phyloP scores from a whole-genome alignment of 108 stramenopile genomes.

The Chaetoceros muelleri region DNA sequence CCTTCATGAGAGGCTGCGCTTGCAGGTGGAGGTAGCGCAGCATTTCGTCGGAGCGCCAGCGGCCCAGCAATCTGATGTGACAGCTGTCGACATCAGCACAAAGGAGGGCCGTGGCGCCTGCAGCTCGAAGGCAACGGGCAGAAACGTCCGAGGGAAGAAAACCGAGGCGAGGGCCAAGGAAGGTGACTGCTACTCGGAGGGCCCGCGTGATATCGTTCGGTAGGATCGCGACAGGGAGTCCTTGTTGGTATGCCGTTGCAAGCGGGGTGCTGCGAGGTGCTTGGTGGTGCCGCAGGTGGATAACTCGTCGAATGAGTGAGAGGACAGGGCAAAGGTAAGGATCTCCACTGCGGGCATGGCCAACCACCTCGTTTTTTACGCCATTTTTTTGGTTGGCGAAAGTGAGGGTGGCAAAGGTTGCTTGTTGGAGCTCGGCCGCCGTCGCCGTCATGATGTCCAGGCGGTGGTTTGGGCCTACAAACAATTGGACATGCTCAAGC shows the following conservation, averaged over 20 bases:
- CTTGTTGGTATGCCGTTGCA: neutral
- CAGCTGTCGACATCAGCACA: no score
- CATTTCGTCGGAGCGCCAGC: no score
- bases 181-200: no score
- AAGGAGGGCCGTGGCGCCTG: no score
- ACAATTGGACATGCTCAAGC: slow-evolving; percentile 14
- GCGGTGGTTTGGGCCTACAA: slow-evolving; percentile 3
- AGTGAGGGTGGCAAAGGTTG: slow-evolving; percentile 3
- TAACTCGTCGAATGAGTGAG: slow-evolving; percentile 14
- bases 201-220: slow-evolving; percentile 4
- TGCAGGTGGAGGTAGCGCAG: no score
- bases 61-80: no score
- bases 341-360: slow-evolving; percentile 19
- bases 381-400: slow-evolving; percentile 22
- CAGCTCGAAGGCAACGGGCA: no score
- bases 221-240: neutral
- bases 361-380: slow-evolving; percentile 14
- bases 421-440: slow-evolving; percentile 4
- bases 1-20: no score
- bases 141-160: no score
- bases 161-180: no score
- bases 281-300: slow-evolving; percentile 10
- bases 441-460: slow-evolving; percentile 1
- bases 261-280: slow-evolving; percentile 5
- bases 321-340: slow-evolving; percentile 19